Conservation (phyloP, 208 protist genomes). For the Kentomonas sorsogonicus region DNA sequence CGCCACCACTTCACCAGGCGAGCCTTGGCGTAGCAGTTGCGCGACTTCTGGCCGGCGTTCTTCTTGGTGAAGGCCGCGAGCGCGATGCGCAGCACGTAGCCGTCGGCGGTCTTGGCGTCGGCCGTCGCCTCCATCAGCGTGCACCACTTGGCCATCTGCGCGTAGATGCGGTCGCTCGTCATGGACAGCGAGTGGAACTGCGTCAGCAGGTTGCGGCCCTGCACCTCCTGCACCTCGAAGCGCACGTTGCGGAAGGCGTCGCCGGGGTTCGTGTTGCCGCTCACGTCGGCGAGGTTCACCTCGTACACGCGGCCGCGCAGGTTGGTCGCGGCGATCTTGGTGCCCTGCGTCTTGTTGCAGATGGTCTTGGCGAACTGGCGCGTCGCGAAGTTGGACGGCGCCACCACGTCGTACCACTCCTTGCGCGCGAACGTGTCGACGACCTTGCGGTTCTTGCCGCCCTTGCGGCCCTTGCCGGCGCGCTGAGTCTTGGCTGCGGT, state of each 20-base stretch:
- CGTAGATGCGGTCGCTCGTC: conserved; percentile 97
- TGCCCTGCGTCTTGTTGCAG: conserved; percentile 96
- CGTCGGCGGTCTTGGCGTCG: conserved; percentile 97
- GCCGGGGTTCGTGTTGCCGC: conserved; percentile 74
- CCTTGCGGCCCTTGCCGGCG: conserved; percentile 94
- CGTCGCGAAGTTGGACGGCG: conserved; percentile 94
- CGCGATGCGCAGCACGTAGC: conserved; percentile 96
- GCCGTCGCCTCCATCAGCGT: conserved; percentile 95
- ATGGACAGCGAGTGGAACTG: conserved; percentile 99
- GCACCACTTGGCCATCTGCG: conserved; percentile 98
- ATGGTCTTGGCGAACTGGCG: conserved; percentile 96
- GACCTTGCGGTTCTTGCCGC: conserved; percentile 90
- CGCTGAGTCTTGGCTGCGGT: conserved; percentile 95
- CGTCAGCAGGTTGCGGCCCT: conserved; percentile 95
- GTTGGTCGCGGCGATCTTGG: conserved; percentile 91
- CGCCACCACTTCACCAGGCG: conserved; percentile 93
- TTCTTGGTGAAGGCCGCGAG: conserved; percentile 97
- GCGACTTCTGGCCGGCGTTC: conserved; percentile 88
- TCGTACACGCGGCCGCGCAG: conserved; percentile 98
- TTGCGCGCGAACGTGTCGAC: conserved; percentile 98
- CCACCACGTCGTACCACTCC: conserved; percentile 99
- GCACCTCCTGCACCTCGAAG: conserved; percentile 95
- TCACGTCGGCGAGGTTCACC: conserved; percentile 96
- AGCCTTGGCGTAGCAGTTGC: conserved; percentile 97
- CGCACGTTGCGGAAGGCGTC: conserved; percentile 96